Evolutionary conservation across 805 yeast genomes (phyloP).

Genomic region (Lipomyces chichibuensis): DNA sequence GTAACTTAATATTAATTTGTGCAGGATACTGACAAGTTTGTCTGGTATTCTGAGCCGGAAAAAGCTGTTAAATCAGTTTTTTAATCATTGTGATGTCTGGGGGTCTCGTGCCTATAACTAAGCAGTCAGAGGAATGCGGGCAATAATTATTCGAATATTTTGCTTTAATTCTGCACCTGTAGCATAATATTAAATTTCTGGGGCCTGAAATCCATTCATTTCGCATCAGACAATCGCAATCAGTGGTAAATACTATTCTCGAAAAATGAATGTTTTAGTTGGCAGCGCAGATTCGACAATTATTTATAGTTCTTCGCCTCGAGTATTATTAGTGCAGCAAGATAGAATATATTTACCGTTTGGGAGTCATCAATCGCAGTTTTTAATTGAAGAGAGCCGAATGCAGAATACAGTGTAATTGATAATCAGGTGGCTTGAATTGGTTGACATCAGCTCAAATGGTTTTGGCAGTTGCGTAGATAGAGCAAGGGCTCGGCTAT

Average conservation of each 20-base stretch:
- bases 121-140: neutral
- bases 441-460: neutral
- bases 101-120: neutral
- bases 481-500: neutral
- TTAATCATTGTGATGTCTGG: neutral
- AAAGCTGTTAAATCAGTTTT: neutral
- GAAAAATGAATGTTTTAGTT: too few relatives aligned
- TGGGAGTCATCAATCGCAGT: neutral
- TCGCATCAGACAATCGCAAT: neutral
- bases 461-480: neutral
- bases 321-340: neutral
- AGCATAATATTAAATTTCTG: too few relatives aligned
- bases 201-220: too few relatives aligned
- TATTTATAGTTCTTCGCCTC: too few relatives aligned
- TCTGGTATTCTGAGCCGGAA: too few relatives aligned
- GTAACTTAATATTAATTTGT: too few relatives aligned
- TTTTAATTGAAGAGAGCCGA: neutral
- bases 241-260: too few relatives aligned
- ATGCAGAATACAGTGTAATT: neutral
- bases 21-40: too few relatives aligned
- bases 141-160: too few relatives aligned
- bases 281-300: too few relatives aligned
- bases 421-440: neutral
- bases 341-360: neutral
- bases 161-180: neutral